phyloP scores from a whole-genome alignment of 2,329 filamentous ascomycete species.

The Cordyceps pruinosa region DNA sequence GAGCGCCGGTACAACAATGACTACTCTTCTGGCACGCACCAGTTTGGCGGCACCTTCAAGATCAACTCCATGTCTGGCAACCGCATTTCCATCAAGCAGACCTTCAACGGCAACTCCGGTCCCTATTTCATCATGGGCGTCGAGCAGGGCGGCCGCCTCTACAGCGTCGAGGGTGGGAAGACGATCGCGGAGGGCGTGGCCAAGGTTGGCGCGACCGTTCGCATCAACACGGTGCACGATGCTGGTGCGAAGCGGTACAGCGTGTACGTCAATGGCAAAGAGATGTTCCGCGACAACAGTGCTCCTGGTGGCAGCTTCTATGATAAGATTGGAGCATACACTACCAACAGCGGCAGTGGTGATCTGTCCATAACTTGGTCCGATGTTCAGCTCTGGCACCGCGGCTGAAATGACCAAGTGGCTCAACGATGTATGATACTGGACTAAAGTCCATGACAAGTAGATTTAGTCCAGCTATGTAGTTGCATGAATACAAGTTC shows the following conservation, averaged over 20 bases:
- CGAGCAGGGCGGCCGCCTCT: conserved; percentile 15
- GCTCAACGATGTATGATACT: no score
- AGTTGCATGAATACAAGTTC: no score
- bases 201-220: conserved; percentile 16
- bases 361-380: conserved; percentile 5
- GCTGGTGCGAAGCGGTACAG: conserved; percentile 15
- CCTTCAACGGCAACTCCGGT: conserved; percentile 18
- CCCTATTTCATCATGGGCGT: conserved; percentile 19
- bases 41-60: conserved; percentile 20
- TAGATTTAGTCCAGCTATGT: not conserved
- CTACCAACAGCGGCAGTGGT: conserved; percentile 18
- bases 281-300: conserved; percentile 15
- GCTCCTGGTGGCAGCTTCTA: conserved; percentile 20
- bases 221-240: conserved; percentile 22
- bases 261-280: conserved; percentile 21
- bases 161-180: conserved; percentile 18
- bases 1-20: conserved; percentile 11
- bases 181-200: conserved; percentile 17
- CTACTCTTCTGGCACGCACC: conserved; percentile 7
- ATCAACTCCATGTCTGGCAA: conserved; percentile 19
- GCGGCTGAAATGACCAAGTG: no score
- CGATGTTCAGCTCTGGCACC: conserved; percentile 8
- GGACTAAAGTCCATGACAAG: no score
- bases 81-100: conserved; percentile 21
- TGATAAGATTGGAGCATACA: conserved; percentile 22